These are phyloP conservation scores for Scedosporium dehoogii DNA, from an alignment of 2,329 filamentous ascomycete genomes.

Conservation along the genomic window DNA sequence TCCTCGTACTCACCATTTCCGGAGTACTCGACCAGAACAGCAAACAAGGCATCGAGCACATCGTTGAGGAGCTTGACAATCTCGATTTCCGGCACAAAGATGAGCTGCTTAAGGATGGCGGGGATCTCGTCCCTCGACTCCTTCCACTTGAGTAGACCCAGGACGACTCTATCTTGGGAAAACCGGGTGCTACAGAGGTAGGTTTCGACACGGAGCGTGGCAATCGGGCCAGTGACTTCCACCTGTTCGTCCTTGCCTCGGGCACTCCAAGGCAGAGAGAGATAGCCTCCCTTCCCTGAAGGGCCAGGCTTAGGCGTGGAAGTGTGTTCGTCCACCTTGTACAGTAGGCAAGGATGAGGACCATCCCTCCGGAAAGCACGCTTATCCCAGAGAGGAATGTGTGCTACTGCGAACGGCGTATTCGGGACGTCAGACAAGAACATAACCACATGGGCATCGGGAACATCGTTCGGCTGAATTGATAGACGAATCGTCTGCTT, in stretches of 20 bases:
- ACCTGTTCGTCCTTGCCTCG: constrained; percentile 57
- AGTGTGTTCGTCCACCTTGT: constrained; percentile 87
- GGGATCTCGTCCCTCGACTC: constrained; percentile 65
- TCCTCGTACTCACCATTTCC: constrained; percentile 90
- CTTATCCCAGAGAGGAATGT: constrained; percentile 89
- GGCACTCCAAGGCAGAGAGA: constrained; percentile 71
- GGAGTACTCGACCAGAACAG: constrained; percentile 82
- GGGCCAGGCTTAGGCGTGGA: constrained; percentile 52
- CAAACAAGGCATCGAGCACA: constrained; percentile 85
- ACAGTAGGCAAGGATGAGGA: constrained; percentile 68
- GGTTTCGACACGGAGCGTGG: constrained; percentile 68
- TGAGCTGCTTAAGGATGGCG: constrained; percentile 66
- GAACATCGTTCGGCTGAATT: constrained; percentile 69
- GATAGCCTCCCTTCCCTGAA: constrained; percentile 73
- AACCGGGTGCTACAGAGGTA: constrained; percentile 92
- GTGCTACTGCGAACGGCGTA: constrained; percentile 81
- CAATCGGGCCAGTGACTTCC: constrained; percentile 70
- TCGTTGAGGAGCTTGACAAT: constrained; percentile 88
- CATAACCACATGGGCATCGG: constrained; percentile 77
- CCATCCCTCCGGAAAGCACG: constrained; percentile 86
- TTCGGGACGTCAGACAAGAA: constrained; percentile 79
- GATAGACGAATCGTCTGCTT: constrained; percentile 77
- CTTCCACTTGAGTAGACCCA: constrained; percentile 81
- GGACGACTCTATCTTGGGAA: constrained; percentile 79
- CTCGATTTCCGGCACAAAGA: constrained; percentile 94